Base-by-base conservation (phyloP, 106 monocot species). In the Dioscorea alata region DNA sequence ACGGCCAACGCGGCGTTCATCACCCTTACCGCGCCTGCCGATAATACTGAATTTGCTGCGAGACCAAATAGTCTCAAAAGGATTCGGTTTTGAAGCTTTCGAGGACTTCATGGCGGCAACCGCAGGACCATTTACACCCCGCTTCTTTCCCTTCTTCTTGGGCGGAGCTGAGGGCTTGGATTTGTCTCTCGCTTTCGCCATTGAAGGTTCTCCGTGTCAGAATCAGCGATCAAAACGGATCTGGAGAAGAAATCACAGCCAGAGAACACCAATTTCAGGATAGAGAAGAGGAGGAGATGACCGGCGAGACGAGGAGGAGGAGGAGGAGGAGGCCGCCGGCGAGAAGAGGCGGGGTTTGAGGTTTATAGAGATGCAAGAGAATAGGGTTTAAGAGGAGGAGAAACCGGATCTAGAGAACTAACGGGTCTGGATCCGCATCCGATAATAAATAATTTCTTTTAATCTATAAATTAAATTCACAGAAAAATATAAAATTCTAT, bases 41-140 rank as follows among this genome's bases (percentile, higher is more conserved):
- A 96, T 65, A 15, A 91, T 65, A 21, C 89, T 84, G 60, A 88
- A 82, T 73, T 96, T 96, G 28, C 79, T 67, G 19, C 91, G 85
- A 8, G 95, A 80, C 86, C 88, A 96, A 14, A 91, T 86, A 50
- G 70, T 74, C 76, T 92, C 96, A 67, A 96, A 96, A 12, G 92
- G 96, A 69, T 96, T 96, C 6, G 18, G 57, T 48, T 81, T 77
- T 23, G 69, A 51, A 6, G 74, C 52, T 59, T 82, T 88, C 72
- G 67, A 42, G 4, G 10, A 42, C 42, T 42, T 42, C 42, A 42
- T 73, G 34, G 91, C 76, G 8, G 81, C 86, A 15, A 75, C 64
- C 12, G 69, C 68, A 5, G 87, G 77, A 23, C 63, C 74, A 8
- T 88, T 95, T 63, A 75, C 80, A 58, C 76, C 81, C 53, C 63